A percentile compares a stretch with the other conserved stretches of the same genome.
Evolutionary conservation across 306 rosid species (phyloP).

Genomic region (Begonia peltatifolia): DNA sequence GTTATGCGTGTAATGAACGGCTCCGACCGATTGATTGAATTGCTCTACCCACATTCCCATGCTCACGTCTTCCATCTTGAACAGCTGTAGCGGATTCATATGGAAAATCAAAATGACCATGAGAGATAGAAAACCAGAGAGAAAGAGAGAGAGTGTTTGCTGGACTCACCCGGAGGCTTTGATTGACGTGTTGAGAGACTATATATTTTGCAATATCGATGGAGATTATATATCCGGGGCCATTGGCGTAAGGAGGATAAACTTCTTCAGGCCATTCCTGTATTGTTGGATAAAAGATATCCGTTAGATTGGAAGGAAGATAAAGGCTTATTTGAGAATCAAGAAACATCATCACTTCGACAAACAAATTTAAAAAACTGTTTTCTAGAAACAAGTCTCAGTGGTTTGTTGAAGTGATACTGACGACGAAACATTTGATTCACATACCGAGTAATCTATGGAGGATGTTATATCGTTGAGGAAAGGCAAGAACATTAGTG

Average conservation of each 20-base stretch:
- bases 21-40: slow-evolving; percentile 36
- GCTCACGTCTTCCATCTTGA: slow-evolving; percentile 99
- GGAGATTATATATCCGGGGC: slow-evolving; percentile 82
- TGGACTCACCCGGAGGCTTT: slow-evolving; percentile 62
- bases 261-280: slow-evolving; percentile 97
- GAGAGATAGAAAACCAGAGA: background rate
- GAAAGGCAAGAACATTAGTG: too few relatives aligned
- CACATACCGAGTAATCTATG: too few relatives aligned
- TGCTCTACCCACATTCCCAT: slow-evolving; percentile 99
- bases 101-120: background rate
- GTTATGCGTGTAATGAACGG: slow-evolving; percentile 77
- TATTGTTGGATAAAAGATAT: slow-evolving; percentile 5
- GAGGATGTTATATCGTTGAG: too few relatives aligned
- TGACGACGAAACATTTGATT: too few relatives aligned
- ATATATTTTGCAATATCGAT: slow-evolving; percentile 57
- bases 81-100: slow-evolving; percentile 32
- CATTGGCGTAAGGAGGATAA: slow-evolving; percentile 94
- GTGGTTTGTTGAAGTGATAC: too few relatives aligned
- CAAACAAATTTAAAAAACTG: too few relatives aligned
- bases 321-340: background rate
- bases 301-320: background rate
- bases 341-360: too few relatives aligned
- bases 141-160: slow-evolving; percentile 3
- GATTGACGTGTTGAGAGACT: slow-evolving; percentile 42
- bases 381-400: too few relatives aligned